phyloP scores from a whole-genome alignment of 2,329 filamentous ascomycete genomes.

The Teratosphaeria gauchensis region DNA sequence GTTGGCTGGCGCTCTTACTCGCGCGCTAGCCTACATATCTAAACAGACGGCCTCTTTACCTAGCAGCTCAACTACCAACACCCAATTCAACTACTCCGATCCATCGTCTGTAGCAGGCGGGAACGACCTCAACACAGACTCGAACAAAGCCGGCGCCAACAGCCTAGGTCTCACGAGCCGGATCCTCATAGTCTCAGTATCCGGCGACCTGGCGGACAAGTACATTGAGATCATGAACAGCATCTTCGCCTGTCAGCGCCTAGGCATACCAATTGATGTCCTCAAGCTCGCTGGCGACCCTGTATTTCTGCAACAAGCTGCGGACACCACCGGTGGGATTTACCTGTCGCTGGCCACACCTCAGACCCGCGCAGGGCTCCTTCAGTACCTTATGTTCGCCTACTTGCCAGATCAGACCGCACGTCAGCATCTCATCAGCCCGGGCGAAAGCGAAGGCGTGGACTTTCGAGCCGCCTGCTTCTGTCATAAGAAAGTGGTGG shows the following conservation, averaged over 20 bases:
- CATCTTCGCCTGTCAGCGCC: constrained; percentile 87
- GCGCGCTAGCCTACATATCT: constrained; percentile 84
- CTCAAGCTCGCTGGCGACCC: constrained; percentile 76
- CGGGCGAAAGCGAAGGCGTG: constrained; percentile 67
- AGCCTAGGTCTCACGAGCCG: constrained; percentile 57
- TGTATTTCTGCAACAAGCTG: constrained; percentile 89
- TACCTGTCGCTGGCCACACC: constrained; percentile 47
- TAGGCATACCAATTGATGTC: constrained; percentile 84
- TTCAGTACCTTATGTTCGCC: constrained; percentile 92
- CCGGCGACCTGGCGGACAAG: constrained; percentile 73
- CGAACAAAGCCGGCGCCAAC: constrained; percentile 22
- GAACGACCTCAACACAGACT: constrained; percentile 40
- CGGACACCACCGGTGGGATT: constrained; percentile 60
- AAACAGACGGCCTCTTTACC: constrained; percentile 50
- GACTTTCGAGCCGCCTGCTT: constrained; percentile 99
- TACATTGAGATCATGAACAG: constrained; percentile 99
- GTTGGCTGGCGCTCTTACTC: constrained; percentile 80
- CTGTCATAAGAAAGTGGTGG: constrained; percentile 83
- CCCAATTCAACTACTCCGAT: constrained; percentile 51
- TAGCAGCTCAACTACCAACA: constrained; percentile 37
- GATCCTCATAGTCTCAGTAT: constrained; percentile 84
- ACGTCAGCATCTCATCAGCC: constrained; percentile 59
- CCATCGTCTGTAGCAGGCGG: constrained; percentile 37
- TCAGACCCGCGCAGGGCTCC: constrained; percentile 46
- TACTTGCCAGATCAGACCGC: constrained; percentile 66